phyloP scores from a whole-genome alignment of 805 yeast genomes.

The Suhomyces emberorum region DNA sequence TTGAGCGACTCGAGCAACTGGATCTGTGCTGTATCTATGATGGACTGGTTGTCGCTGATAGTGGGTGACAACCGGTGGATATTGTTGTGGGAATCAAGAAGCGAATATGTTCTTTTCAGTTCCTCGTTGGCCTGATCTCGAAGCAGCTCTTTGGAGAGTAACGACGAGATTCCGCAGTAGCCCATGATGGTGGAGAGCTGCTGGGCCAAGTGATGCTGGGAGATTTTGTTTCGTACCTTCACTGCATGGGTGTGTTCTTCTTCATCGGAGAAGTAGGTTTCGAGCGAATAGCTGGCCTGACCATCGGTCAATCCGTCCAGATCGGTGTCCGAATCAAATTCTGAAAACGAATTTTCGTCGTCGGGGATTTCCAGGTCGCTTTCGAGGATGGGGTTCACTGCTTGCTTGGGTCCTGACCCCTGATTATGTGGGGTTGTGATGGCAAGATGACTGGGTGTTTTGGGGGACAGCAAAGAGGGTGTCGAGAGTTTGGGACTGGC shows the following conservation, averaged over 20 bases:
- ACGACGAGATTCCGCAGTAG: slow-evolving; percentile 29
- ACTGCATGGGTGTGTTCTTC: slow-evolving; percentile 30
- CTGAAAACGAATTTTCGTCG: slow-evolving; percentile 13
- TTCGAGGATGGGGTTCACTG: slow-evolving; percentile 29
- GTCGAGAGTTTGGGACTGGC: background rate
- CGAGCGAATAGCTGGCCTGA: slow-evolving; percentile 2
- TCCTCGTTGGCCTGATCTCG: slow-evolving; percentile 29
- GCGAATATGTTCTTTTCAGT: slow-evolving; percentile 30
- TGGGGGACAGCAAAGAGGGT: background rate
- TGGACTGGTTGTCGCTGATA: slow-evolving; percentile 20
- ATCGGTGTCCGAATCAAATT: slow-evolving; percentile 11
- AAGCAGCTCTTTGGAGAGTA: slow-evolving; percentile 14
- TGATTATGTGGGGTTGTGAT: background rate
- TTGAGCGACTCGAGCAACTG: slow-evolving; percentile 21
- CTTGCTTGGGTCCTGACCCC: slow-evolving; percentile 6
- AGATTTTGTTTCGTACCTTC: slow-evolving; percentile 14
- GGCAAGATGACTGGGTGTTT: background rate
- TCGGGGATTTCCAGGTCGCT: slow-evolving; percentile 10
- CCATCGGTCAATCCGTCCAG: slow-evolving; percentile 9
- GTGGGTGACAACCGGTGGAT: slow-evolving; percentile 24
- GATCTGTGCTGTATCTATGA: slow-evolving; percentile 29
- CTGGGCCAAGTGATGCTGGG: slow-evolving; percentile 13
- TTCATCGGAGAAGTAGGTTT: slow-evolving; percentile 10
- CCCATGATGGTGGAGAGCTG: slow-evolving; percentile 32
- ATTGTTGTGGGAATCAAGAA: slow-evolving; percentile 19